A percentile compares a stretch with the other conserved stretches of the same genome.
phyloP scores from a whole-genome alignment of 2,329 filamentous ascomycete genomes.

The Pleochaeta shiraiana region DNA sequence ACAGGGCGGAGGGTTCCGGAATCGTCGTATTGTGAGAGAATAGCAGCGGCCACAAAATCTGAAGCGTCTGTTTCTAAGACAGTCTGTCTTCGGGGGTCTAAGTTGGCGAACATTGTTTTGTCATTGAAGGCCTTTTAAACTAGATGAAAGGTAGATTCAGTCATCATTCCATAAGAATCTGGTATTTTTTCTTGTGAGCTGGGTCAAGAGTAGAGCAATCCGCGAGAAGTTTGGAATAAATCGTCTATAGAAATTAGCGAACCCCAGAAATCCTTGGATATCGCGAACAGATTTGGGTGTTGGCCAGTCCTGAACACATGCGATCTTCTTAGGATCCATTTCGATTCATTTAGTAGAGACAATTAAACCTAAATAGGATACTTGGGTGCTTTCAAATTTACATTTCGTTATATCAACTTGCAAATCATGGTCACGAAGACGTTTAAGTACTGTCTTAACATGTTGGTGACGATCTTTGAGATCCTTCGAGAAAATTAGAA shows the following conservation, averaged over 20 bases:
- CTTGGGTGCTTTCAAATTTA: neutral
- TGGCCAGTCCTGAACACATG: neutral
- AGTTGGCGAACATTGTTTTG: too few relatives aligned
- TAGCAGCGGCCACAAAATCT: neutral
- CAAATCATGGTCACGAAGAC: neutral
- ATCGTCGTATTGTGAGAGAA: neutral
- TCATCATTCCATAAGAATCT: too few relatives aligned
- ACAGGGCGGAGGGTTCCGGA: neutral
- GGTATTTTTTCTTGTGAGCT: neutral
- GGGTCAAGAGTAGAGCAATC: neutral
- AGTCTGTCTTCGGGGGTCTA: too few relatives aligned
- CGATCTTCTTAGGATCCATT: conserved; percentile 1
- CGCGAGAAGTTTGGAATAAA: neutral
- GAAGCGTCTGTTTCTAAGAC: neutral
- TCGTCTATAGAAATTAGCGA: neutral
- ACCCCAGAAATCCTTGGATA: neutral
- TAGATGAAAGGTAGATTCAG: too few relatives aligned
- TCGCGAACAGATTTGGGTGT: too few relatives aligned
- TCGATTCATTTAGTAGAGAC: neutral
- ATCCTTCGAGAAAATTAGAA: conserved; percentile 6
- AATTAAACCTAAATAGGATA: conserved; percentile 4
- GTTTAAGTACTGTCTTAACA: conserved; percentile 4
- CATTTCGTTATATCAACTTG: neutral
- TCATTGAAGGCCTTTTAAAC: too few relatives aligned
- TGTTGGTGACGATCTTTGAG: neutral